Evolutionary conservation across 805 yeast genomes (phyloP).

Genomic region (Kluyveromyces lactis): DNA sequence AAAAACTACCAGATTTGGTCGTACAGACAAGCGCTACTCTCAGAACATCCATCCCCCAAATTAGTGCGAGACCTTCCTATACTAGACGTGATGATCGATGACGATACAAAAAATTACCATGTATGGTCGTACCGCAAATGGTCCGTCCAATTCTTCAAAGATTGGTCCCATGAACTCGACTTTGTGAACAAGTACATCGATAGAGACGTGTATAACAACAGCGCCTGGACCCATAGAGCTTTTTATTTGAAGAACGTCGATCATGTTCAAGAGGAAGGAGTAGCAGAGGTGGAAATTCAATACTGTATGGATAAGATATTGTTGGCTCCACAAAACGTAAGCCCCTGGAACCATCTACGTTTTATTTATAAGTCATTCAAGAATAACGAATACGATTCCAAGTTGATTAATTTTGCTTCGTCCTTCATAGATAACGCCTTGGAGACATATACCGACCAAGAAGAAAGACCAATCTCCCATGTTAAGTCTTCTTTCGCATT

Average conservation of each 20-base stretch:
- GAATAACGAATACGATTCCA: constrained; percentile 24
- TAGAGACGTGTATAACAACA: constrained; percentile 74
- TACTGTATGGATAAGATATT: constrained; percentile 43
- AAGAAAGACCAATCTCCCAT: constrained; percentile 16
- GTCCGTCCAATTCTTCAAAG: constrained; percentile 53
- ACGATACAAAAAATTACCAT: constrained; percentile 87
- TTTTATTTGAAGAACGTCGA: constrained; percentile 37
- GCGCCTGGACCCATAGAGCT: constrained; percentile 88
- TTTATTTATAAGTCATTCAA: constrained; percentile 41
- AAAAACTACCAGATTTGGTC: constrained; percentile 98
- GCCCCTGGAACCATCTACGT: constrained; percentile 75
- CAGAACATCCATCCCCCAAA: constrained; percentile 24
- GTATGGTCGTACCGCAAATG: constrained; percentile 93
- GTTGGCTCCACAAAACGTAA: constrained; percentile 69
- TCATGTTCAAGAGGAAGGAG: constrained; percentile 11
- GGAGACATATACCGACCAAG: constrained; percentile 6
- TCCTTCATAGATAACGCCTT: constrained; percentile 31
- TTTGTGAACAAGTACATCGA: constrained; percentile 43
- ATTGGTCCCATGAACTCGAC: constrained; percentile 42
- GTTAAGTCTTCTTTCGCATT: constrained; percentile 52
- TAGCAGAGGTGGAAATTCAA: constrained; percentile 40
- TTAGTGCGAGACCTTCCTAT: constrained; percentile 55
- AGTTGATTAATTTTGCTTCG: constrained; percentile 39
- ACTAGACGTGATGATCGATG: constrained; percentile 56
- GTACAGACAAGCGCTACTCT: constrained; percentile 64